Conservation (phyloP, 163 green algal species). For the Prototheca cutis region DNA sequence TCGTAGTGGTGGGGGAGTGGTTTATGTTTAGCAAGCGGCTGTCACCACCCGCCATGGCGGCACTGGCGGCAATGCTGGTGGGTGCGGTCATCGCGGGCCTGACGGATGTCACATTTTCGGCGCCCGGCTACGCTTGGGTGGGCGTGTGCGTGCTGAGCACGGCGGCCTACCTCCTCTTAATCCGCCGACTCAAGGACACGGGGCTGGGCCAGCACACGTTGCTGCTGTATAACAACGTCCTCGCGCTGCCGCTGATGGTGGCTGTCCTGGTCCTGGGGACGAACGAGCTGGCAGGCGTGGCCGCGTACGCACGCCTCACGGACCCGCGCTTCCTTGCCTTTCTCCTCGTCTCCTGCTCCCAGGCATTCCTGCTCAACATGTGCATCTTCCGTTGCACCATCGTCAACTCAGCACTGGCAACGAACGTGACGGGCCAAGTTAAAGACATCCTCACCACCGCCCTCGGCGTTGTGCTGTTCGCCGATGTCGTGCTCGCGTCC, state of each 20-base stretch:
- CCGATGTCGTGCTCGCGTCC: slow-evolving; percentile 22
- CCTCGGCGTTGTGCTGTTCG: slow-evolving; percentile 41
- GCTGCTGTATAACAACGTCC: slow-evolving; percentile 47
- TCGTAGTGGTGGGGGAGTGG: slow-evolving; percentile 37
- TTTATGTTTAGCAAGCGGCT: too few relatives aligned
- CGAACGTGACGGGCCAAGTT: slow-evolving; percentile 47
- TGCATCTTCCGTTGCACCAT: slow-evolving; percentile 55
- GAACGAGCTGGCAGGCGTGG: slow-evolving; percentile 23
- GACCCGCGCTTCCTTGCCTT: slow-evolving; percentile 28
- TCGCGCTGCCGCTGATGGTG: slow-evolving; percentile 40
- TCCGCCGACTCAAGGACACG: slow-evolving; percentile 31
- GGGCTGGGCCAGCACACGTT: slow-evolving; percentile 32
- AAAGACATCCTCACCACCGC: slow-evolving; percentile 47
- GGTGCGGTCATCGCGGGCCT: slow-evolving; percentile 35
- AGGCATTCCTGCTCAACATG: slow-evolving; percentile 51
- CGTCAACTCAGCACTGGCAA: slow-evolving; percentile 41
- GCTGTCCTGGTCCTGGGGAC: slow-evolving; percentile 26
- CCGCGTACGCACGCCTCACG: background rate
- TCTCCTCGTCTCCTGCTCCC: slow-evolving; percentile 33
- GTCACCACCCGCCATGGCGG: too few relatives aligned
- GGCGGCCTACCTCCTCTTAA: slow-evolving; percentile 43
- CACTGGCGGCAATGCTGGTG: slow-evolving; percentile 32
- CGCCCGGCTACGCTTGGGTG: slow-evolving; percentile 38
- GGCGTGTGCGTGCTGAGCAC: slow-evolving; percentile 37
- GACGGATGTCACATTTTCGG: slow-evolving; percentile 38